Conservation (phyloP, 352 stramenopile genomes). For the Pythium aristosporum region DNA sequence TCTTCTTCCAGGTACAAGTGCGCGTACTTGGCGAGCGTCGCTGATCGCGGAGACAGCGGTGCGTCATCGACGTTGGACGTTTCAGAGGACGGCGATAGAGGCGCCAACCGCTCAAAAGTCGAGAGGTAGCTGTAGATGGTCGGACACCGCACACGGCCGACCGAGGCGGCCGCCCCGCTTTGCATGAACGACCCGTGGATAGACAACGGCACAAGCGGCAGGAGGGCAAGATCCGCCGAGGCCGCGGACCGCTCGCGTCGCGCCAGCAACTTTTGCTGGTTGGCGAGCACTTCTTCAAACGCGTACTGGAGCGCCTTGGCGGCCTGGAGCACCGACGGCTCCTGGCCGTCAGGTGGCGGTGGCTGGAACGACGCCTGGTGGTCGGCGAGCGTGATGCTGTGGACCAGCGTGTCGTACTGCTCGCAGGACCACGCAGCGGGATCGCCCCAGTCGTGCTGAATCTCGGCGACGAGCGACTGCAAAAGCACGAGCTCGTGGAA, state of each 20-base stretch:
- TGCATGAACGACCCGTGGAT: slow-evolving; percentile 10
- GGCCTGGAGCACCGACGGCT: slow-evolving; percentile 38
- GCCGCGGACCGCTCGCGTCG: not conserved
- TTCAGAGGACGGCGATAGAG: slow-evolving; percentile 3
- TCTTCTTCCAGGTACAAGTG: slow-evolving; percentile 73
- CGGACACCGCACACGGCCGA: slow-evolving; percentile 43
- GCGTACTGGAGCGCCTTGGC: slow-evolving; percentile 62
- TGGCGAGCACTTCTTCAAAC: slow-evolving; percentile 67
- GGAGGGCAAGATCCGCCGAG: not conserved
- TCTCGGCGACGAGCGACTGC: slow-evolving; percentile 50
- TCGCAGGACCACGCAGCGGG: slow-evolving; percentile 46
- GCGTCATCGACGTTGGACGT: not conserved
- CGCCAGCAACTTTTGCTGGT: slow-evolving; percentile 41
- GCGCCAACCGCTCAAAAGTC: slow-evolving; percentile 59
- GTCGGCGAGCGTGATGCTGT: slow-evolving; percentile 55
- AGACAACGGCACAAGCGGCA: not conserved
- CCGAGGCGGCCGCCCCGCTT: not conserved
- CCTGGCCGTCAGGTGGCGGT: not conserved
- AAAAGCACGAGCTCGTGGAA: slow-evolving; percentile 69
- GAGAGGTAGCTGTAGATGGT: slow-evolving; percentile 77
- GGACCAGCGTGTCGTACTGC: slow-evolving; percentile 64
- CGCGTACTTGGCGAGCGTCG: slow-evolving; percentile 78
- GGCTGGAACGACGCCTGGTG: slow-evolving; percentile 25
- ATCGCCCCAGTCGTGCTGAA: slow-evolving; percentile 43
- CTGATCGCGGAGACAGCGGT: slow-evolving; percentile 56